Evolutionary conservation across 2,329 filamentous ascomycete species (phyloP).

Genomic region (Colletotrichum lupini): DNA sequence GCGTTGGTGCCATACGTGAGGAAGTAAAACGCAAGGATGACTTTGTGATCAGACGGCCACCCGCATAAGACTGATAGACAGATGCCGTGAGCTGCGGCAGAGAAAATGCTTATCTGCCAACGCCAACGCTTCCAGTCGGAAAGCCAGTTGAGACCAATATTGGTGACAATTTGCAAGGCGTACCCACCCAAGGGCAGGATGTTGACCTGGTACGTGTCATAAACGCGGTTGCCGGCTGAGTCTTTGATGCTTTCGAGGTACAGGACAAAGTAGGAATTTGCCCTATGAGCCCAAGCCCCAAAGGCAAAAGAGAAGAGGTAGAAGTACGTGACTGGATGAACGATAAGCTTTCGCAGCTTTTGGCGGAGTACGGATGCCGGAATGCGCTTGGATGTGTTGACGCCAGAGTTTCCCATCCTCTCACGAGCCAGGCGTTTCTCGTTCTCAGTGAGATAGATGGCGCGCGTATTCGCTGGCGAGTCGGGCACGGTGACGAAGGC

Average conservation of each 20-base stretch:
- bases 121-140: conserved; percentile 52
- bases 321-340: conserved; percentile 46
- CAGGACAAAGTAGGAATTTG: conserved; percentile 49
- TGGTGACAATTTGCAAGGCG: conserved; percentile 48
- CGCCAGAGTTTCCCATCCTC: conserved; percentile 43
- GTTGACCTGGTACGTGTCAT: conserved; percentile 47
- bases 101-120: conserved; percentile 50
- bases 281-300: conserved; percentile 44
- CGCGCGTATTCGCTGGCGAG: conserved; percentile 43
- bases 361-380: conserved; percentile 38
- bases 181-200: conserved; percentile 45
- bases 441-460: conserved; percentile 42
- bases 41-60: conserved; percentile 46
- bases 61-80: conserved; percentile 46
- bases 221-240: conserved; percentile 40
- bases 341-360: conserved; percentile 42
- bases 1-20: conserved; percentile 48
- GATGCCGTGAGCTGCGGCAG: conserved; percentile 42
- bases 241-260: conserved; percentile 45
- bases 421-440: conserved; percentile 42
- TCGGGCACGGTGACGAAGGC: conserved; percentile 52
- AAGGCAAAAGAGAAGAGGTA: conserved; percentile 45
- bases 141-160: conserved; percentile 47
- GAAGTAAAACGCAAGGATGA: conserved; percentile 49
- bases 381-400: conserved; percentile 44